These are phyloP conservation scores for Lactarius psammicola DNA, from an alignment of 768 basidiomycete genomes.

Conservation along the genomic window DNA sequence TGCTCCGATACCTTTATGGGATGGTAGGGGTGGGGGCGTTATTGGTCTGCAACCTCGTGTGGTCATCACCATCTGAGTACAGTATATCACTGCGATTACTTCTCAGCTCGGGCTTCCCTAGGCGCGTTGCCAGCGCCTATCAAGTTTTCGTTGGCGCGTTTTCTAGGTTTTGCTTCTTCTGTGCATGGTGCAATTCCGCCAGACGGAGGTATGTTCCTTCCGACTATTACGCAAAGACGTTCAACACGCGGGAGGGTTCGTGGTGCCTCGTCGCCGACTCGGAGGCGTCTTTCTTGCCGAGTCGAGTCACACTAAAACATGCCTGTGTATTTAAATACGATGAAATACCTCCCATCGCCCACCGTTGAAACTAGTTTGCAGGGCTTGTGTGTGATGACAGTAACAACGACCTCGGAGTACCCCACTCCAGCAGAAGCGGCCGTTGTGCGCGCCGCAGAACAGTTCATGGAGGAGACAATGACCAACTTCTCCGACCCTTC, in stretches of 20 bases:
- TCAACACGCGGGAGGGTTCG: not conserved
- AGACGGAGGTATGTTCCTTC: not conserved
- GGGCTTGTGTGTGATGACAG: conserved; percentile 14
- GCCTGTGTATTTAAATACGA: not conserved
- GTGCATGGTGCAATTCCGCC: not conserved
- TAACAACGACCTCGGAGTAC: conserved; percentile 40
- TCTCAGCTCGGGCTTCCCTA: not conserved
- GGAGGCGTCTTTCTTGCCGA: not conserved
- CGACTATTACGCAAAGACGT: not conserved
- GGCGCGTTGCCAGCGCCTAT: not conserved
- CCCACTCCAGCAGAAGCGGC: conserved; percentile 52
- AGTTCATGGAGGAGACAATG: conserved; percentile 72
- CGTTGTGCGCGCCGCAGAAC: conserved; percentile 57
- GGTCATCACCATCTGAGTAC: conserved; percentile 22
- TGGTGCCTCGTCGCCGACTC: conserved; percentile 1
- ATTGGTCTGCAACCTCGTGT: conserved; percentile 28
- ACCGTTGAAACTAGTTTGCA: not conserved
- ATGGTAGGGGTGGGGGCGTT: conserved; percentile 29
- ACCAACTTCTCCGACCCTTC: conserved; percentile 69
- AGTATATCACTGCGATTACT: not conserved
- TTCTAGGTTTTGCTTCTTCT: not conserved
- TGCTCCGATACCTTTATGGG: conserved; percentile 27
- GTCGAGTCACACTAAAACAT: not conserved
- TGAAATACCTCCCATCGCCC: not conserved
- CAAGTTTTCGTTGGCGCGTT: not conserved